phyloP scores from a whole-genome alignment of 495 filamentous ascomycete genomes.

The Daldinia vernicosa region DNA sequence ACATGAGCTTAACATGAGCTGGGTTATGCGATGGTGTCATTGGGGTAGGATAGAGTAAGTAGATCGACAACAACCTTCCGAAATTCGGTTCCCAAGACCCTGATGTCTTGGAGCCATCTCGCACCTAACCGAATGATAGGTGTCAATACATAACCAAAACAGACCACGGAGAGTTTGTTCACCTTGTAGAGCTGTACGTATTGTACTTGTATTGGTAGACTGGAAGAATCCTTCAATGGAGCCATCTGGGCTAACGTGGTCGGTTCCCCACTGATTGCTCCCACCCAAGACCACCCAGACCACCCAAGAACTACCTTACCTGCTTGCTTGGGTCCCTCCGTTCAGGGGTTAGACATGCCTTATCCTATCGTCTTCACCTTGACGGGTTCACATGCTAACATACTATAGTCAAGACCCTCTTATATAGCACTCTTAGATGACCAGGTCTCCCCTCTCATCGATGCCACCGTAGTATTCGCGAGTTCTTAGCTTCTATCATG shows the following conservation, averaged over 20 bases:
- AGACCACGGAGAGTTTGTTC: conserved; percentile 19
- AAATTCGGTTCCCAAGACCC: neutral
- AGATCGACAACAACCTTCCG: conserved; percentile 4
- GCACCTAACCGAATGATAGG: neutral
- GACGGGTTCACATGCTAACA: conserved; percentile 36
- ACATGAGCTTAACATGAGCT: neutral
- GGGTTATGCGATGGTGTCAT: conserved; percentile 2
- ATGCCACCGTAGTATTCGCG: conserved; percentile 28
- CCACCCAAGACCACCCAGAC: conserved; percentile 5
- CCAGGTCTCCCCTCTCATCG: conserved; percentile 10
- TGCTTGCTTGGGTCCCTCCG: conserved; percentile 24
- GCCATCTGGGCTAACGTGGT: conserved; percentile 33
- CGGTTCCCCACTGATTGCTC: conserved; percentile 34
- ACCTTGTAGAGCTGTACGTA: conserved; percentile 14
- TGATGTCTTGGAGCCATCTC: neutral
- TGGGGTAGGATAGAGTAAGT: conserved; percentile 7
- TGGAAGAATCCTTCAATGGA: conserved; percentile 29
- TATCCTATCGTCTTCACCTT: conserved; percentile 36
- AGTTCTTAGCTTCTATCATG: conserved; percentile 9
- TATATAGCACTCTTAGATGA: neutral
- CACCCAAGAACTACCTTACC: too few species aligned
- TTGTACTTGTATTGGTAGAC: too few species aligned
- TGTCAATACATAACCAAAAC: neutral
- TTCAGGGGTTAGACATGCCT: conserved; percentile 31
- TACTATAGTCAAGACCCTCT: conserved; percentile 18